Conservation (phyloP, 2,329 filamentous ascomycete genomes). For the Byssochlamys sp. region DNA sequence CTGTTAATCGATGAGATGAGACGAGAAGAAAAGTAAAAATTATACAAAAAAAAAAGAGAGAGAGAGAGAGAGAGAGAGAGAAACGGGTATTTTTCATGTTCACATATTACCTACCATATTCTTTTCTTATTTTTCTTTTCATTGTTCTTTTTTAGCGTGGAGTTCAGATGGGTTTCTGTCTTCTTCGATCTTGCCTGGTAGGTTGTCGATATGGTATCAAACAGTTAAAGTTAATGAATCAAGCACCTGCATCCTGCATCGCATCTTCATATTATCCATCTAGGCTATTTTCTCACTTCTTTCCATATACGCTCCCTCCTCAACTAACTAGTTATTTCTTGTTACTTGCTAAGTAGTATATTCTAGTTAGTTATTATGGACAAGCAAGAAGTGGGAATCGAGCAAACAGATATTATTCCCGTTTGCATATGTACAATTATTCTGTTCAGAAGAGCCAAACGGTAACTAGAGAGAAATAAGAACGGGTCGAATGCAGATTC, state of each 20-base stretch:
- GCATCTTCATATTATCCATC: too few relatives aligned
- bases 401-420: background rate
- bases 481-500: background rate
- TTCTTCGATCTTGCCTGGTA: too few relatives aligned
- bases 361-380: too few relatives aligned
- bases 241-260: too few relatives aligned
- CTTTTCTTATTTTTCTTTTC: background rate
- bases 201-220: too few relatives aligned
- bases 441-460: background rate
- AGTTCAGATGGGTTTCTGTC: background rate
- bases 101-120: background rate
- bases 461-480: too few relatives aligned
- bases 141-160: background rate
- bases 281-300: too few relatives aligned
- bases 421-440: background rate
- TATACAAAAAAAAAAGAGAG: too few relatives aligned
- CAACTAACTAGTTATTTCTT: too few relatives aligned
- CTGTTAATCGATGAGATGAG: constrained; percentile 25
- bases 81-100: background rate
- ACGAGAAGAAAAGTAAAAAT: constrained; percentile 2
- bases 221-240: too few relatives aligned
- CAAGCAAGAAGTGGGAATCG: background rate
- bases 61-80: background rate
- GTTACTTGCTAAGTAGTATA: too few relatives aligned
- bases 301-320: too few relatives aligned